Conservation (phyloP, 768 basidiomycete genomes). For the Trametes punicea region DNA sequence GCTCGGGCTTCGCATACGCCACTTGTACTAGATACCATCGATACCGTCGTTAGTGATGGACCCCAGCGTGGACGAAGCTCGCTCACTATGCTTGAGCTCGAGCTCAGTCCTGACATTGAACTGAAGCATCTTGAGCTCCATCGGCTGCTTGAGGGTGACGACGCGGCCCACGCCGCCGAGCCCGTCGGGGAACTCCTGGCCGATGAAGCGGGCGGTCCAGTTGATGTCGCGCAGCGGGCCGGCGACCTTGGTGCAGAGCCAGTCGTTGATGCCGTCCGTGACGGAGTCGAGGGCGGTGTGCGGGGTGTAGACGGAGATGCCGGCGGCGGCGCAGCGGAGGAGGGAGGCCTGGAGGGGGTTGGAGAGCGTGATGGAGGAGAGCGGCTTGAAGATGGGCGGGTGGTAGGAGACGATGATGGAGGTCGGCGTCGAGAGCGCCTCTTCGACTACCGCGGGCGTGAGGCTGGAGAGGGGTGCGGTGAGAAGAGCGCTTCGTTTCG, state of each 20-base stretch:
- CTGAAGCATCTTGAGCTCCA: slow-evolving; percentile 59
- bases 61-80: too few relatives aligned
- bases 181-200: slow-evolving; percentile 24
- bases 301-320: slow-evolving; percentile 83
- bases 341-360: slow-evolving; percentile 80
- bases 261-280: slow-evolving; percentile 86
- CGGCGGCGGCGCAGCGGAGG: slow-evolving; percentile 73
- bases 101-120: slow-evolving; percentile 69
- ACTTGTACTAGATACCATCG: slow-evolving; percentile 54
- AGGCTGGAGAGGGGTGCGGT: slow-evolving; percentile 42
- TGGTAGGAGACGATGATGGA: slow-evolving; percentile 81
- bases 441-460: slow-evolving; percentile 65
- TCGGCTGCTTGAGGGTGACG: slow-evolving; percentile 55
- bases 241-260: slow-evolving; percentile 54
- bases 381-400: slow-evolving; percentile 75
- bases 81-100: slow-evolving; percentile 55
- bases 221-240: slow-evolving; percentile 34
- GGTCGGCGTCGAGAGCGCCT: slow-evolving; percentile 59
- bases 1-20: slow-evolving; percentile 40
- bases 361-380: slow-evolving; percentile 71
- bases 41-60: slow-evolving; percentile 21
- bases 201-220: slow-evolving; percentile 29
- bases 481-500: background rate
- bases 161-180: slow-evolving; percentile 63
- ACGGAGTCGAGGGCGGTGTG: slow-evolving; percentile 89